Conservation (phyloP, 129 eudicot genomes). For the Arctium lappa region DNA sequence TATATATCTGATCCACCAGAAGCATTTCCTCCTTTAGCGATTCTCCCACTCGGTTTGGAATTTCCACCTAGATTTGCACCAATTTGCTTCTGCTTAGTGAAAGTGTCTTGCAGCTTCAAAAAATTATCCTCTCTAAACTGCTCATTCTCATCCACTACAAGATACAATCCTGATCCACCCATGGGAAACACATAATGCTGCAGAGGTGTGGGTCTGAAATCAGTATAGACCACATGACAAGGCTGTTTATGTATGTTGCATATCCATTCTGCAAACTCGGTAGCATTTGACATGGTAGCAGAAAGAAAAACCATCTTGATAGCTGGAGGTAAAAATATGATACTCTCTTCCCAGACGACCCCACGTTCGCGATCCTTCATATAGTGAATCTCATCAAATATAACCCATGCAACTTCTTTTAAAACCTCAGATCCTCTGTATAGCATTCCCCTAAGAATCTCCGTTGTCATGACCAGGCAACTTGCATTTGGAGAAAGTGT, state of each 20-base stretch:
- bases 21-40: constrained; percentile 74
- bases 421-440: constrained; percentile 94
- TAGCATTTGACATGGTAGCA: constrained; percentile 98
- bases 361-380: constrained; percentile 99
- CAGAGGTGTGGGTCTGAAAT: constrained; percentile 92
- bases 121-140: constrained; percentile 92
- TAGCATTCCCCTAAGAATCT: constrained; percentile 94
- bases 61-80: constrained; percentile 48
- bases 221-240: constrained; percentile 96
- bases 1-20: constrained; percentile 90
- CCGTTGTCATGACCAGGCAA: constrained; percentile 96
- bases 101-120: constrained; percentile 77
- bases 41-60: constrained; percentile 62
- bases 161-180: constrained; percentile 92
- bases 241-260: constrained; percentile 96
- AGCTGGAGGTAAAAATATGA: constrained; percentile 86
- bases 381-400: constrained; percentile 95
- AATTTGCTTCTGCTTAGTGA: constrained; percentile 51
- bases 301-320: constrained; percentile 97
- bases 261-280: constrained; percentile 99
- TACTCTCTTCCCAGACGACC: constrained; percentile 99
- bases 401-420: constrained; percentile 99
- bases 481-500: constrained; percentile 88
- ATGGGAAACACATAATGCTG: constrained; percentile 97
- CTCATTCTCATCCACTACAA: constrained; percentile 96